Percentiles rank a stretch among this genome's conserved stretches.
Conservation (phyloP, 306 rosid species). For the Dalbergia cultrata region DNA sequence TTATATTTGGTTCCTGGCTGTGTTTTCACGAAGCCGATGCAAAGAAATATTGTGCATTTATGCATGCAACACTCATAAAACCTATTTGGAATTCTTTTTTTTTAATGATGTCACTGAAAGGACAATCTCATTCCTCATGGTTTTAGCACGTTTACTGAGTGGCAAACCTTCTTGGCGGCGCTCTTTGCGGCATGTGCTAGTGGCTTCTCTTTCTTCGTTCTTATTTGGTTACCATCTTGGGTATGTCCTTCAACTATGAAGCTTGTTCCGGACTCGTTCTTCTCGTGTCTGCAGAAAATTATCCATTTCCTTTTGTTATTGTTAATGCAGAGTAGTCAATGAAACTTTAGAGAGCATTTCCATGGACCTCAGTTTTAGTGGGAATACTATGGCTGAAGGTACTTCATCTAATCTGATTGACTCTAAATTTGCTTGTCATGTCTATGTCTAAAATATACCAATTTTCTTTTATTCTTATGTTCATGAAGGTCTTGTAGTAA, state of each 20-base stretch:
- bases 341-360: constrained; percentile 92
- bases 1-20: not conserved
- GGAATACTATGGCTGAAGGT: constrained; percentile 88
- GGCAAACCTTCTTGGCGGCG: constrained; percentile 69
- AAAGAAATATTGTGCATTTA: not conserved
- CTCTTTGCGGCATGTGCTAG: constrained; percentile 72
- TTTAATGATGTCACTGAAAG: constrained; percentile 43
- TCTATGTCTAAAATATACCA: constrained; percentile 33
- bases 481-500: constrained; percentile 85
- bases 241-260: constrained; percentile 51
- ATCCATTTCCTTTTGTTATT: constrained; percentile 44
- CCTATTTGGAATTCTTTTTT: not conserved
- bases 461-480: constrained; percentile 42
- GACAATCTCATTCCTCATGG: constrained; percentile 42
- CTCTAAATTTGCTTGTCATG: constrained; percentile 20
- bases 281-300: constrained; percentile 15
- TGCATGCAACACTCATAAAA: not conserved
- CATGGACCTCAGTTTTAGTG: constrained; percentile 77
- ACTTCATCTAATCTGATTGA: constrained; percentile 31
- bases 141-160: constrained; percentile 52
- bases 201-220: constrained; percentile 79
- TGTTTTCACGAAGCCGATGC: not conserved
- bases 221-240: constrained; percentile 90
- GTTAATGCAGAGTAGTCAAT: constrained; percentile 79
- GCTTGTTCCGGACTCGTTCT: constrained; percentile 35